Base-by-base conservation (phyloP, 1,139 yeast genomes). In the Candida anutae region DNA sequence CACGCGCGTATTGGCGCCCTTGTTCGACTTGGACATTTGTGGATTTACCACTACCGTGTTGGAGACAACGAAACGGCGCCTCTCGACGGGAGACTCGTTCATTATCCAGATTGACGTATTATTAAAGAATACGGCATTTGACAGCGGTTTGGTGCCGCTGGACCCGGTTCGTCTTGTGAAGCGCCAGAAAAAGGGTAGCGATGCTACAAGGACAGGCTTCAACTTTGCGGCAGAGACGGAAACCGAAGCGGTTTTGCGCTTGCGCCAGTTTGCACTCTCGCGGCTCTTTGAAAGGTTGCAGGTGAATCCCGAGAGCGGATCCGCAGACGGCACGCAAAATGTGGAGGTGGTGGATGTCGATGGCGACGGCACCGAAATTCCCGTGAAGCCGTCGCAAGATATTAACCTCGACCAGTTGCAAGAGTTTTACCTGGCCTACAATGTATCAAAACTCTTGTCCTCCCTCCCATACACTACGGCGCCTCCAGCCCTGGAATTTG, bases 41-140 rank as follows among this genome's bases (percentile, higher is more conserved):
- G 47, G 50, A 2, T 79, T 84, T 44, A 69, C 67, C 22, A 74
- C 74, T 1, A 65, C 73, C 0, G 67, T 83, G 20, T 66, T 82
- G n/a, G 74, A 67, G 42, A 76, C 77, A 15, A 62, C 68, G 1
- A 72, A 65, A 13, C 55, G 63, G 11, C 48, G 77, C 23, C 50
- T 87, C 18, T 67, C 82, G 5, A 73, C 79, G 2, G 97, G 96
- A 4, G 94, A 80, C 41, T 63, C 75, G 4, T 74, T 82, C 39
- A 62, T 71, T 26, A 54, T 82, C 2, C 83, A 76, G 40, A 53
- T 83, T 6, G 77, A 78, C 41, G 71, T 82, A 33, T 78, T 53
- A 44, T 46, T 87, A 21, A 66, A 69, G 4, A 61, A 69, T 8
- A 39, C 53, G 2, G 74, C 79, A 0, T 82, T 84, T 43, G 29